Conservation (phyloP, 768 basidiomycete genomes). For the Roridomyces roridus region DNA sequence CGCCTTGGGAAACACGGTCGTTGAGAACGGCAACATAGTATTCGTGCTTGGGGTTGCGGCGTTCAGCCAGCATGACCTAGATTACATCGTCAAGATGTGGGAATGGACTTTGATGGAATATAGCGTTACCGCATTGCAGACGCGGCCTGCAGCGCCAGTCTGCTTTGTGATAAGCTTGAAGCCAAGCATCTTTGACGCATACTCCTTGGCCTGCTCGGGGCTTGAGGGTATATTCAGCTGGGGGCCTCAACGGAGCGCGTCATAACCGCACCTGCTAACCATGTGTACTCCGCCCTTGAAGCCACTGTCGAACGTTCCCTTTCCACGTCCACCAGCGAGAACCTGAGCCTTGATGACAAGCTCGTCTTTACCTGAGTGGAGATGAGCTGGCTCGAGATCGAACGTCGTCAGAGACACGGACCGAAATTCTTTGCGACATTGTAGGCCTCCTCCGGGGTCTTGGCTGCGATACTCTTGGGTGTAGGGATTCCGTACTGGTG, state of each 20-base stretch:
- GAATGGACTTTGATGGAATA: background rate
- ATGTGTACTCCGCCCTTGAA: constrained; percentile 98
- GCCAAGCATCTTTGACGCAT: constrained; percentile 92
- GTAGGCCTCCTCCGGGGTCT: constrained; percentile 88
- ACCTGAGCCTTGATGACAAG: constrained; percentile 99
- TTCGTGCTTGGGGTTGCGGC: constrained; percentile 91
- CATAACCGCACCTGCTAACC: constrained; percentile 71
- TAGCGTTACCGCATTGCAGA: constrained; percentile 91
- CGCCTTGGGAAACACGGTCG: constrained; percentile 87
- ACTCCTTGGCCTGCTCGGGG: constrained; percentile 87
- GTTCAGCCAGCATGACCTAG: constrained; percentile 98
- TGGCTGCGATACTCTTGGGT: constrained; percentile 88
- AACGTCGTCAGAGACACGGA: constrained; percentile 38
- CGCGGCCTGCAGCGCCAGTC: constrained; percentile 88
- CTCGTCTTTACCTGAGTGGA: constrained; percentile 63
- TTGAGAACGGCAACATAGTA: constrained; percentile 98
- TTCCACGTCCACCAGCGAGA: constrained; percentile 97
- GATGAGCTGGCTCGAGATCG: constrained; percentile 6
- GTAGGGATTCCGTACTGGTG: constrained; percentile 92
- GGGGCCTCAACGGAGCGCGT: constrained; percentile 6
- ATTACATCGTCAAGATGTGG: background rate
- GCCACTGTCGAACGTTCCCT: constrained; percentile 95
- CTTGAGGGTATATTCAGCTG: constrained; percentile 42
- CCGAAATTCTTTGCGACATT: constrained; percentile 90
- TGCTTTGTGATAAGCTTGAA: constrained; percentile 97